Conservation (phyloP, 768 basidiomycete genomes). For the Hericium erinaceus region DNA sequence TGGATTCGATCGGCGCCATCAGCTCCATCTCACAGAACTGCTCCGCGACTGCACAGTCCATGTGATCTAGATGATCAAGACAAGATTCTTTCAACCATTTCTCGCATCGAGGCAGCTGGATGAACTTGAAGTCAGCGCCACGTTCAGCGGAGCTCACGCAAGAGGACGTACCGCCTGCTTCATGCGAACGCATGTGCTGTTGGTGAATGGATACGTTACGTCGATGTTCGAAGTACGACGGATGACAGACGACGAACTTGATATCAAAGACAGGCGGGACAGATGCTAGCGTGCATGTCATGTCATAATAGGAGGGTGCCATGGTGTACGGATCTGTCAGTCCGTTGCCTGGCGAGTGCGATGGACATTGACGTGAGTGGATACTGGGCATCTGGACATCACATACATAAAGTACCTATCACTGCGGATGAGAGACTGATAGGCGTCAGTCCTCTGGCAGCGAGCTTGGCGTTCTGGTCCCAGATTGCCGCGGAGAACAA, state of each 20-base stretch:
- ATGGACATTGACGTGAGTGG: background rate
- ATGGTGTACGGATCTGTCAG: conserved; percentile 31
- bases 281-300: conserved; percentile 44
- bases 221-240: background rate
- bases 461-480: conserved; percentile 36
- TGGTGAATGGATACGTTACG: background rate
- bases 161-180: background rate
- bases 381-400: no score
- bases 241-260: conserved; percentile 19
- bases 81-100: conserved; percentile 30
- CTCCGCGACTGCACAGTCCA: conserved; percentile 33
- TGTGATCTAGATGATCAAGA: conserved; percentile 32
- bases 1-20: background rate
- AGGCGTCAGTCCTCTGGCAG: conserved; percentile 36
- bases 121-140: background rate
- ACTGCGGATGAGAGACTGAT: conserved; percentile 42
- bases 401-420: conserved; percentile 27
- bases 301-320: conserved; percentile 37
- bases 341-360: conserved; percentile 30
- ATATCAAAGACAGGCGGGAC: conserved; percentile 25
- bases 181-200: conserved; percentile 10
- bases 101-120: conserved; percentile 38
- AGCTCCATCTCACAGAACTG: conserved; percentile 26
- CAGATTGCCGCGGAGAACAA: conserved; percentile 39
- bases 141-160: background rate